Evolutionary conservation across 2,329 filamentous ascomycete genomes (phyloP).

Genomic region (Venturia carpophila): DNA sequence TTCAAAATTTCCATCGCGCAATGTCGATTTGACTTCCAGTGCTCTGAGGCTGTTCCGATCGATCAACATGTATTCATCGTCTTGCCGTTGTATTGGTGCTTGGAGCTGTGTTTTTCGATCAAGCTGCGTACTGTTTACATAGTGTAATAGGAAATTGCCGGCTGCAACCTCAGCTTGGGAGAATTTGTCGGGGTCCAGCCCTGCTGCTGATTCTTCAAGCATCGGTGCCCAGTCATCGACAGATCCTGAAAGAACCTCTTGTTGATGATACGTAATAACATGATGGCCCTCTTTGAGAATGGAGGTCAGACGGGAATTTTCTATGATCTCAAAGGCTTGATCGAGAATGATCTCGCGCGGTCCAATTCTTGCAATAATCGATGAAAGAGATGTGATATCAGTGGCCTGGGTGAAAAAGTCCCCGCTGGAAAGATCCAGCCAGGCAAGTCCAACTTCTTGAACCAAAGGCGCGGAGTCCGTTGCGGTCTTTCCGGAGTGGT

Average conservation of each 20-base stretch:
- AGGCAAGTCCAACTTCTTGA: constrained; percentile 60
- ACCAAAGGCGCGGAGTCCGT: constrained; percentile 21
- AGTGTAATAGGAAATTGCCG: constrained; percentile 73
- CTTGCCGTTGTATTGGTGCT: constrained; percentile 66
- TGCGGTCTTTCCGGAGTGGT: constrained; percentile 20
- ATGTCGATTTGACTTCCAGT: constrained; percentile 79
- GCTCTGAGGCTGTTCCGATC: constrained; percentile 87
- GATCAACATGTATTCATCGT: constrained; percentile 75
- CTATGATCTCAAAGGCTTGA: constrained; percentile 43
- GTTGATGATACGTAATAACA: constrained; percentile 63
- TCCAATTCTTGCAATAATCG: constrained; percentile 71
- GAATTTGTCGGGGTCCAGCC: constrained; percentile 49
- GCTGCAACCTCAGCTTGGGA: constrained; percentile 63
- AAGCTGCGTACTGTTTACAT: constrained; percentile 66
- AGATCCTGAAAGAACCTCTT: constrained; percentile 35
- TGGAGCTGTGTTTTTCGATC: constrained; percentile 77
- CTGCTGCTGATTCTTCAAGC: constrained; percentile 64
- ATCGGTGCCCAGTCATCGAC: constrained; percentile 64
- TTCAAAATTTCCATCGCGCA: constrained; percentile 67
- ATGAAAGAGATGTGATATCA: constrained; percentile 63
- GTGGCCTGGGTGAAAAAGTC: constrained; percentile 82
- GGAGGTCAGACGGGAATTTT: constrained; percentile 53
- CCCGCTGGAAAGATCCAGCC: constrained; percentile 91
- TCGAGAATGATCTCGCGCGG: constrained; percentile 81
- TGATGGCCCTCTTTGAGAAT: constrained; percentile 69